These are phyloP conservation scores for Pichia deserticola DNA, from an alignment of 805 yeast genomes.

Conservation along the genomic window DNA sequence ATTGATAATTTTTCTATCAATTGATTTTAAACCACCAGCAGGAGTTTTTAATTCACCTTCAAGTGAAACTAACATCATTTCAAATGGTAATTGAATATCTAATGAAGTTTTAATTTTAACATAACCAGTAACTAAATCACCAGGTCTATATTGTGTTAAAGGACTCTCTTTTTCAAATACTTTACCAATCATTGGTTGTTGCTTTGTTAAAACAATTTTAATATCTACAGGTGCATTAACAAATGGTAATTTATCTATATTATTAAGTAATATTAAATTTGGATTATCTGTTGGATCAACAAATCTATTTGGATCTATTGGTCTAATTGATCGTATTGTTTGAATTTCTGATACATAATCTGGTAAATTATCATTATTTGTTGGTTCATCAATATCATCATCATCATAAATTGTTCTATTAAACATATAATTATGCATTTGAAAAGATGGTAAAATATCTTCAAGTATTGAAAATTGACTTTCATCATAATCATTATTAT, in stretches of 20 bases:
- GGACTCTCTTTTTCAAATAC: conserved; percentile 21
- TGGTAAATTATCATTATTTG: conserved; percentile 12
- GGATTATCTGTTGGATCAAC: conserved; percentile 16
- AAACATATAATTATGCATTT: conserved; percentile 45
- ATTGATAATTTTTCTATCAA: conserved; percentile 12
- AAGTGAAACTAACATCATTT: conserved; percentile 50
- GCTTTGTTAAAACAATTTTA: conserved; percentile 31
- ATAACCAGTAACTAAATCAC: conserved; percentile 60
- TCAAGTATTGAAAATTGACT: conserved; percentile 1
- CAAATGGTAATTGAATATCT: conserved; percentile 40
- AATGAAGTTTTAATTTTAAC: conserved; percentile 36
- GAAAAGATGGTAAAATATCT: conserved; percentile 63
- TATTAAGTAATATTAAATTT: conserved; percentile 19
- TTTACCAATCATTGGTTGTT: conserved; percentile 26
- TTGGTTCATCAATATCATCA: conserved; percentile 1
- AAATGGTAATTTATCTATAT: conserved; percentile 15
- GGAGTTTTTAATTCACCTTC: conserved; percentile 39
- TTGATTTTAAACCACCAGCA: conserved; percentile 1
- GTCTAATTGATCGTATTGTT: neutral
- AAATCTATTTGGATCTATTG: neutral
- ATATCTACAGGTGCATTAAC: conserved; percentile 19
- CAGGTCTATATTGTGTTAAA: conserved; percentile 53
- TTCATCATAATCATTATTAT: neutral
- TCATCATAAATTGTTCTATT: conserved; percentile 13
- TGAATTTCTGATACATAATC: conserved; percentile 10